Evolutionary conservation across 106 monocot genomes (phyloP).

Genomic region (Vanilla planifolia): DNA sequence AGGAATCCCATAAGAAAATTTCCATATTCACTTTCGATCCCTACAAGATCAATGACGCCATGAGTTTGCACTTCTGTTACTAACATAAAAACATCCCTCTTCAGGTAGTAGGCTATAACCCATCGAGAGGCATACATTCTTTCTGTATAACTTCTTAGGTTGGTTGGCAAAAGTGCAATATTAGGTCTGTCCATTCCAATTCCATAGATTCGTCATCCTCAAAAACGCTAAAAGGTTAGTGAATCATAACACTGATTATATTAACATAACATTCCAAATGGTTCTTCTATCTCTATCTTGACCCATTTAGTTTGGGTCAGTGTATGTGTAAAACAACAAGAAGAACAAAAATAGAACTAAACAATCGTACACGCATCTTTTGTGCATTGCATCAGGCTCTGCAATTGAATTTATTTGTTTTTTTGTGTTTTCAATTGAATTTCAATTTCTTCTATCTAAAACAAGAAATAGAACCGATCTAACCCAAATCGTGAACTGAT

Average conservation of each 20-base stretch:
- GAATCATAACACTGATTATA: neutral
- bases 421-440: too few species aligned
- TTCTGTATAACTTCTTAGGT: slow-evolving; percentile 4
- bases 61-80: slow-evolving; percentile 1
- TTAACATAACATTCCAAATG: too few species aligned
- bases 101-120: neutral
- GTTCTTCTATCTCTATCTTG: too few species aligned
- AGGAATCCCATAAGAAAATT: too few species aligned
- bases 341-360: too few species aligned
- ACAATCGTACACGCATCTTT: neutral
- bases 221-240: neutral
- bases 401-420: neutral
- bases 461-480: too few species aligned
- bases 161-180: too few species aligned
- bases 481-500: too few species aligned
- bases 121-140: slow-evolving; percentile 3
- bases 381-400: neutral
- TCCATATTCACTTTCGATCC: neutral
- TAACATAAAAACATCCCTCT: slow-evolving; percentile 8
- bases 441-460: too few species aligned
- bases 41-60: slow-evolving; percentile 7
- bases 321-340: too few species aligned
- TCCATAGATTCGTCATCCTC: neutral
- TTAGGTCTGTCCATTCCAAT: neutral
- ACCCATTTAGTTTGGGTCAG: too few species aligned